phyloP scores from a whole-genome alignment of 192 early-diverging fungal genomes.

The Mortierella alpina region DNA sequence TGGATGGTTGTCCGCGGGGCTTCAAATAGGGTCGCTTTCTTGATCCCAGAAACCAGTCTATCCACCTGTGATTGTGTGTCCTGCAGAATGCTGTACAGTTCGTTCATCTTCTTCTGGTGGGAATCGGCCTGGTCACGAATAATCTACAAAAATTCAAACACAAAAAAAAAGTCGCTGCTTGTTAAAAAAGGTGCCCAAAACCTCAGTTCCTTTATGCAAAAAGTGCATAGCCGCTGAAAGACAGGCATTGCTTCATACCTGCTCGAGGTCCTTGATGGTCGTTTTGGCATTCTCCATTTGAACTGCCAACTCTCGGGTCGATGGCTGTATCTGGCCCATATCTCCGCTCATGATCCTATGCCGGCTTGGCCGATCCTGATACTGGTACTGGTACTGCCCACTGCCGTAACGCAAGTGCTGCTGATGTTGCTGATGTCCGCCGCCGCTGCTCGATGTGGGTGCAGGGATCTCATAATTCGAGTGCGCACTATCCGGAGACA shows the following conservation, averaged over 20 bases:
- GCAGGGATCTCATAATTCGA: no score
- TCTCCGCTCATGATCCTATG: constrained; percentile 40
- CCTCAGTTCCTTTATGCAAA: neutral
- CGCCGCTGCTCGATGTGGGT: no score
- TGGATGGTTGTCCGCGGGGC: constrained; percentile 15
- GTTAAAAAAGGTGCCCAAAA: neutral
- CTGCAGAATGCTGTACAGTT: constrained; percentile 36
- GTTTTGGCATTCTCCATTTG: constrained; percentile 53
- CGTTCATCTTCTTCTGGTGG: constrained; percentile 36
- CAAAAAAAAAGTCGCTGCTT: neutral
- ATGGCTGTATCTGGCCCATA: constrained; percentile 38
- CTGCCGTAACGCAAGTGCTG: neutral
- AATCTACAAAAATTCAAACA: constrained; percentile 11
- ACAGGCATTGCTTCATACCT: neutral
- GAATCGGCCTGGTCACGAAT: constrained; percentile 44
- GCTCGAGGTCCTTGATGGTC: constrained; percentile 51
- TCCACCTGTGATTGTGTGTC: constrained; percentile 41
- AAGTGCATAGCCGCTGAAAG: neutral
- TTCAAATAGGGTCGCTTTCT: constrained; percentile 36
- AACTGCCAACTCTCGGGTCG: constrained; percentile 27
- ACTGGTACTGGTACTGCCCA: neutral
- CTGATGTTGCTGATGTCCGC: constrained; percentile 4
- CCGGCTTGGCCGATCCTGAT: neutral
- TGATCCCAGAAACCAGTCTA: constrained; percentile 22
- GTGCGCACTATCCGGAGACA: no score